Percentiles rank a stretch among this genome's conserved stretches.
Evolutionary conservation across 805 yeast species (phyloP).

Genomic region (Brettanomyces custersianus): DNA sequence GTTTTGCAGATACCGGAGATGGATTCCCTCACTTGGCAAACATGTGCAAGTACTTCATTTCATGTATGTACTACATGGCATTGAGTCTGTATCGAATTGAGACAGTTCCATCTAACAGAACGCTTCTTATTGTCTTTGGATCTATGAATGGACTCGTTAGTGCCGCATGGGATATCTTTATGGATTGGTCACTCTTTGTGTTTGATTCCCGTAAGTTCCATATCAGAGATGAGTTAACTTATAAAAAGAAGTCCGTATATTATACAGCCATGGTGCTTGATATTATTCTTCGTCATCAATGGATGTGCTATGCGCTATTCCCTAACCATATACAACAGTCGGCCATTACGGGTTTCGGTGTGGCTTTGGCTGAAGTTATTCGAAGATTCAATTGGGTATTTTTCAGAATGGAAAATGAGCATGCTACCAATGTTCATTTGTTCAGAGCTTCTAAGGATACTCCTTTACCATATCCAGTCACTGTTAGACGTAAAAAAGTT

Average conservation of each 20-base stretch:
- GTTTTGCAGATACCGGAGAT: constrained; percentile 88
- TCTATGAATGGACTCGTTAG: constrained; percentile 61
- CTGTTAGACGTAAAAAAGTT: constrained; percentile 5
- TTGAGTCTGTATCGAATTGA: constrained; percentile 75
- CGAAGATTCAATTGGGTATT: constrained; percentile 86
- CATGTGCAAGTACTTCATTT: constrained; percentile 63
- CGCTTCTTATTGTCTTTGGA: constrained; percentile 66
- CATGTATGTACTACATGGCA: constrained; percentile 59
- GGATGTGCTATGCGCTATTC: constrained; percentile 85
- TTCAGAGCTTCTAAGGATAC: constrained; percentile 84
- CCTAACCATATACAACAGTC: constrained; percentile 74
- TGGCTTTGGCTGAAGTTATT: constrained; percentile 73
- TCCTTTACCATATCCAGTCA: constrained; percentile 69
- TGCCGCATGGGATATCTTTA: constrained; percentile 78
- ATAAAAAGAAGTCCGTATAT: constrained; percentile 49
- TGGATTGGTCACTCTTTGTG: constrained; percentile 94
- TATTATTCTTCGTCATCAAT: constrained; percentile 72
- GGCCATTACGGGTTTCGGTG: constrained; percentile 73
- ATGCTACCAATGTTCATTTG: constrained; percentile 77
- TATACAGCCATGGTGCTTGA: constrained; percentile 70
- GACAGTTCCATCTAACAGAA: constrained; percentile 31
- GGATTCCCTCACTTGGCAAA: constrained; percentile 96
- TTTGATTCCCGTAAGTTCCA: constrained; percentile 45
- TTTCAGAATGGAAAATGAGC: constrained; percentile 94
- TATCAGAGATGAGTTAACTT: constrained; percentile 66